Base-by-base conservation (phyloP, 129 eudicot species). In the Lactuca sativa region DNA sequence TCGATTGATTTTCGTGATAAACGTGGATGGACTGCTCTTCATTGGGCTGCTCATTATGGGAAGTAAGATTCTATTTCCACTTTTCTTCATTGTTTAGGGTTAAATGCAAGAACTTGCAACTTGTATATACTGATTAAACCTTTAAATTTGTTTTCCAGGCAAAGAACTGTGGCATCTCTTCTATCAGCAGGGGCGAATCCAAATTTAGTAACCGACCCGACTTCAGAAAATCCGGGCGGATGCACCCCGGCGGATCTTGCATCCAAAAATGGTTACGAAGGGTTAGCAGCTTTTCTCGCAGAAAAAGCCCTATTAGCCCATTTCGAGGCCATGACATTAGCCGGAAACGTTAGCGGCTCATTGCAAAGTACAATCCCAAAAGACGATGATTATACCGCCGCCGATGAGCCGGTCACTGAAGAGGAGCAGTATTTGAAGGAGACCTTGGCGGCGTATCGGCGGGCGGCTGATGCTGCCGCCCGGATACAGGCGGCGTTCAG, bases 381-480 rank as follows among this genome's bases (percentile, higher is more conserved):
- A 4, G 73, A 69, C 52, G 90, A 90, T n/a, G 76, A 73, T 60
- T 61, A 36, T 9, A 32, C 61, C 59, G 67, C 61, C 59, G 67
- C 49, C 33, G 66, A 67, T 66, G 65, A 78, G 59, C 31, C 75
- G 9, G 77, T 78, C 62, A 85, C 64, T 14, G 93, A 95, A 74
- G 99, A 95, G 37, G 99, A 95, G 55, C 70, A 82, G 37, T 74
- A 64, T 75, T 71, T 95, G 73, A 90, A 87, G 80, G 99, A 95
- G 52, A 84, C 92, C 54, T 79, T 95, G 71, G 81, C 99, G 38
- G 99, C 99, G 57, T 95, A 90, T 75, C 77, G 99, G 55, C 80
- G 93, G 3, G 97, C 99, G 31, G 99, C 99, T 76, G 99, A 90
- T 86, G 99, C 97, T 43, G 99, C 99, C 38, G 91, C 97, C 9